These are phyloP conservation scores for Flaveria floridana DNA, from an alignment of 140 eudicot genomes.

Conservation along the genomic window DNA sequence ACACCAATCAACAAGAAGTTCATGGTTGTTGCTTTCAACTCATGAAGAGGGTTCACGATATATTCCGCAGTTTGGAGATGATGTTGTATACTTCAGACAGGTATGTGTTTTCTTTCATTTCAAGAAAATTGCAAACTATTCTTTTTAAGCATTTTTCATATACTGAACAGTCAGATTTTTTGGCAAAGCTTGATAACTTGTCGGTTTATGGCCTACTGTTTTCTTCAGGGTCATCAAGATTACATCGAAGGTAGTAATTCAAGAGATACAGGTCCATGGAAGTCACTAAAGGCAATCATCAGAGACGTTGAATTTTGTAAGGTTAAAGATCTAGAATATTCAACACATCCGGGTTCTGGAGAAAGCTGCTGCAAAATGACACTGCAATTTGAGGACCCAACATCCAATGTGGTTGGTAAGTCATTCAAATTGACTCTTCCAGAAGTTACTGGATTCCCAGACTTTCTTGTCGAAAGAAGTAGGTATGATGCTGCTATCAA, in stretches of 20 bases:
- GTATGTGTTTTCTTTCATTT: constrained; percentile 34
- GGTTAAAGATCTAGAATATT: constrained; percentile 62
- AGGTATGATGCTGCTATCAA: constrained; percentile 76
- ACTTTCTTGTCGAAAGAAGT: constrained; percentile 84
- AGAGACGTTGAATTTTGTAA: constrained; percentile 82
- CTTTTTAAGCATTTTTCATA: not conserved
- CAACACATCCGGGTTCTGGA: constrained; percentile 78
- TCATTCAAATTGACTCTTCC: constrained; percentile 78
- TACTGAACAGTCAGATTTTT: no score
- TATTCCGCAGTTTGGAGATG: constrained; percentile 86
- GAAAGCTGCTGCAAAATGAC: constrained; percentile 94
- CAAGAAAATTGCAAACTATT: not conserved
- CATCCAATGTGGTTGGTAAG: constrained; percentile 61
- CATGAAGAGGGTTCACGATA: constrained; percentile 80
- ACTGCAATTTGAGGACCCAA: constrained; percentile 60
- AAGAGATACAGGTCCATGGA: constrained; percentile 73
- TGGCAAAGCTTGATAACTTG: not conserved
- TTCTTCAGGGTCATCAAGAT: constrained; percentile 80
- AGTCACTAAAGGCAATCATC: constrained; percentile 53
- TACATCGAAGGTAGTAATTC: constrained; percentile 42
- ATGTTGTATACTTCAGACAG: constrained; percentile 88
- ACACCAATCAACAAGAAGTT: constrained; percentile 51
- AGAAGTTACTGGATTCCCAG: constrained; percentile 74
- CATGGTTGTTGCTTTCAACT: constrained; percentile 70
- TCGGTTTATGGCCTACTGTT: not conserved